Percentiles rank a stretch among this genome's conserved stretches.
These are phyloP conservation scores for Ambrosiella xylebori DNA, from an alignment of 2,329 filamentous ascomycete species.

Conservation along the genomic window DNA sequence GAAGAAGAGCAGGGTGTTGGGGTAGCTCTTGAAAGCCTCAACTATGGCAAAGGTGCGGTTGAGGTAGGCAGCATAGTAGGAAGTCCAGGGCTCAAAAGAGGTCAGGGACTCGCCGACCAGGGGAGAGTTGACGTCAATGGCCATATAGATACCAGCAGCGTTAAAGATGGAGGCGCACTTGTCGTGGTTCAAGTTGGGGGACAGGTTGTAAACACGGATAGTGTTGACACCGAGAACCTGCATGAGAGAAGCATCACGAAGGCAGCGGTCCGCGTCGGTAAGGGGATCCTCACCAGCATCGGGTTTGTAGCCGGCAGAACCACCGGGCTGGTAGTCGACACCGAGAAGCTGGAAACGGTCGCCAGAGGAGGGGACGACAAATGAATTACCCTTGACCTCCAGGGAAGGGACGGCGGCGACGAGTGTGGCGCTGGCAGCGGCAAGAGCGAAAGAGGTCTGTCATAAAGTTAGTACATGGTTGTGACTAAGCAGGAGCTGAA, in stretches of 20 bases:
- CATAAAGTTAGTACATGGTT: not conserved
- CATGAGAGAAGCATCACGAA: slow-evolving; percentile 48
- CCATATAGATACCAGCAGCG: slow-evolving; percentile 50
- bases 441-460: slow-evolving; percentile 19
- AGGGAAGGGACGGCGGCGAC: slow-evolving; percentile 40
- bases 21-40: slow-evolving; percentile 49
- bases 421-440: slow-evolving; percentile 35
- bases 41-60: slow-evolving; percentile 51
- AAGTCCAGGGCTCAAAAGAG: slow-evolving; percentile 37
- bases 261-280: slow-evolving; percentile 38
- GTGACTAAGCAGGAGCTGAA: not conserved
- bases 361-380: slow-evolving; percentile 41
- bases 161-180: slow-evolving; percentile 53
- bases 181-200: slow-evolving; percentile 49
- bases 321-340: slow-evolving; percentile 52
- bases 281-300: slow-evolving; percentile 38
- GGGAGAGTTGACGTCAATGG: slow-evolving; percentile 52
- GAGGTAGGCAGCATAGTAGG: slow-evolving; percentile 42
- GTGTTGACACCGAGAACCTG: slow-evolving; percentile 48
- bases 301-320: slow-evolving; percentile 44
- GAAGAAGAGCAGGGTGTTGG: slow-evolving; percentile 57
- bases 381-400: slow-evolving; percentile 37
- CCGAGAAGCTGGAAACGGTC: slow-evolving; percentile 49
- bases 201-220: slow-evolving; percentile 53
- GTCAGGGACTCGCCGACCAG: slow-evolving; percentile 39